Percentiles rank a stretch among this genome's conserved stretches.
phyloP scores from a whole-genome alignment of 2,329 filamentous ascomycete genomes.

The Colletotrichum phormii region DNA sequence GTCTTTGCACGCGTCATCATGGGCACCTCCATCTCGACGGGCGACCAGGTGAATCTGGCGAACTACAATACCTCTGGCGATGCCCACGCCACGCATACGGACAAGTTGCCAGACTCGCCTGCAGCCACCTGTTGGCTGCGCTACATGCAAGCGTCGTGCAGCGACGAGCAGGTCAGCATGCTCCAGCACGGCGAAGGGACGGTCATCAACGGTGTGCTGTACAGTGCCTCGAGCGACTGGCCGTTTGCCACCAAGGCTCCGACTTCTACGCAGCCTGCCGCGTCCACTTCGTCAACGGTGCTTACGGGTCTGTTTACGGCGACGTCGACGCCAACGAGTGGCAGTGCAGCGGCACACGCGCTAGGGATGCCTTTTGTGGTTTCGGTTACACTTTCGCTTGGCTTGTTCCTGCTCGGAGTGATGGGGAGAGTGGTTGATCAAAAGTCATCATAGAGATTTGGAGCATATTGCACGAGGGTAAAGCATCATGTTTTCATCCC shows the following conservation, averaged over 20 bases:
- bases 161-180: slow-evolving; percentile 58
- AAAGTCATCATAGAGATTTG: neutral
- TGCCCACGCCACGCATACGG: slow-evolving; percentile 66
- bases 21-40: slow-evolving; percentile 66
- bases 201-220: slow-evolving; percentile 71
- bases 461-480: neutral
- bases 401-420: slow-evolving; percentile 11
- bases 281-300: slow-evolving; percentile 37
- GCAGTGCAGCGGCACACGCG: neutral
- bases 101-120: slow-evolving; percentile 60
- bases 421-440: neutral
- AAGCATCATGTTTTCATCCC: neutral
- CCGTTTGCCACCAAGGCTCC: slow-evolving; percentile 46
- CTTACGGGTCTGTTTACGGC: slow-evolving; percentile 51
- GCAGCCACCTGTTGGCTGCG: slow-evolving; percentile 72
- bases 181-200: slow-evolving; percentile 63
- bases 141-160: slow-evolving; percentile 62
- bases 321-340: slow-evolving; percentile 46
- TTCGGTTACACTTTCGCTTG: slow-evolving; percentile 41
- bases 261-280: slow-evolving; percentile 39
- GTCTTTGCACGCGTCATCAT: slow-evolving; percentile 71
- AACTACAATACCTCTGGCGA: slow-evolving; percentile 69
- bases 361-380: slow-evolving; percentile 20
- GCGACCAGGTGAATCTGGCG: slow-evolving; percentile 62
- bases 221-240: slow-evolving; percentile 55